Evolutionary conservation across 768 basidiomycete species (phyloP).

Genomic region (Rhizopogon rudus): DNA sequence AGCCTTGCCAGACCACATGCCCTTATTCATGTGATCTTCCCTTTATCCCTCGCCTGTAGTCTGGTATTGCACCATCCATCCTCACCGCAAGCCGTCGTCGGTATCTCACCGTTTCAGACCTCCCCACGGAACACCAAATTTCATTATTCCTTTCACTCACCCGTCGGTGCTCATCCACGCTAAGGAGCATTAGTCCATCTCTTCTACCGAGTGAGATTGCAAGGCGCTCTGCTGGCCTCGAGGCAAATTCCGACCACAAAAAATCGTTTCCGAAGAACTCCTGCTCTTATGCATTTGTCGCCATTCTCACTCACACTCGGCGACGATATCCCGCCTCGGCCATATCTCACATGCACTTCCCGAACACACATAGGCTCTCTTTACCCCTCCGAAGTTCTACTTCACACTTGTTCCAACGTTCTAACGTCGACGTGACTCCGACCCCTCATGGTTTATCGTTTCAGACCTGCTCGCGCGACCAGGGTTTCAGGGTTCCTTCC

Average conservation of each 20-base stretch:
- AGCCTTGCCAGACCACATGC: background rate
- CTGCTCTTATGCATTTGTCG: background rate
- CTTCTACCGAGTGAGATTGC: background rate
- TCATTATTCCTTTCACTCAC: background rate
- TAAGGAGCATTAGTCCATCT: background rate
- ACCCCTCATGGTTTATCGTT: too few relatives aligned
- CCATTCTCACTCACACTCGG: background rate
- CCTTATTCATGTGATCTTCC: background rate
- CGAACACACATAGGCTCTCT: background rate
- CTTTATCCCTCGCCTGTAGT: background rate
- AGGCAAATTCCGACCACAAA: background rate
- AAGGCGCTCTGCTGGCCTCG: background rate
- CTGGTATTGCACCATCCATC: background rate
- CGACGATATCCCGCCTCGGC: background rate
- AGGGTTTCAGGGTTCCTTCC: too few relatives aligned
- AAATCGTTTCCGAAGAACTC: background rate
- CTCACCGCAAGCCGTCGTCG: background rate
- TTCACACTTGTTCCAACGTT: background rate
- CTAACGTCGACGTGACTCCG: too few relatives aligned
- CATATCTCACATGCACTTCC: background rate
- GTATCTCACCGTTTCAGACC: too few relatives aligned
- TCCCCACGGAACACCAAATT: background rate
- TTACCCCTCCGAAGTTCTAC: background rate
- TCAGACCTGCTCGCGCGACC: too few relatives aligned
- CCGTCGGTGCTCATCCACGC: background rate